Evolutionary conservation across 345 rosid species (phyloP), one percentile per base, ranked within the genome.

Genomic region (Cardiospermum halicacabum): DNA sequence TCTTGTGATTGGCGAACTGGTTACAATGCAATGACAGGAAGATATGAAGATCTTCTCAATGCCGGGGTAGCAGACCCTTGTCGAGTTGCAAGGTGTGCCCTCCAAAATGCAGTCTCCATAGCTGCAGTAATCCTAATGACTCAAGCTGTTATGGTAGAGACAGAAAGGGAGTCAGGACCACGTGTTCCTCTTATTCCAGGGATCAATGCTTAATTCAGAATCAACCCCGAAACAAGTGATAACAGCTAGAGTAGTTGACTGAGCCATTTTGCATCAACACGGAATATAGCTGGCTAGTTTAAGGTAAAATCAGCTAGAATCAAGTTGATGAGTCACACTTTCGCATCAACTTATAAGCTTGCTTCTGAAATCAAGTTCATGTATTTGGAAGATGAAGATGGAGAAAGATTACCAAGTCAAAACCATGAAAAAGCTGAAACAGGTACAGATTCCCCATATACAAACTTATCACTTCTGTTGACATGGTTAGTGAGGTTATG

Each of bases 101-200:
- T 92, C 56, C 87, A 89, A 58, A 87, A 76, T 62, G 96, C 98
- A 6, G 91, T 77, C 67, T 92, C 96, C 47, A 74, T 93, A 73
- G 90, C 96, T 3, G 96, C 90, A 12, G 47, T 88, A 40, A 77
- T 88, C 62, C 82, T 88, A 60, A 89, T 90, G 31, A 86, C 96
- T 50, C 89, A 88, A 86, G 98, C 98, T n/a, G 82, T 78, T 49
- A 36, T 92, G 27, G 90, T 85, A 49, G 96, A 92, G 45, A 89
- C 84, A 60, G 75, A 63, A 65, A 92, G 73, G 82, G 58, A 53
- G 69, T 85, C 87, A 56, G 74, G 81, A 74, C 90, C 96, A 18
- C 71, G 71, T 10, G 59, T 86, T 57, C 96, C 93, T 26, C 65
- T 49, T 47, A 74, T 92, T 70, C 98, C 98, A 11, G 96, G 98